Percentiles rank a stretch among this genome's conserved stretches.
These are phyloP conservation scores for Arthrobotrys iridis DNA, from an alignment of 2,329 filamentous ascomycete genomes.

Conservation along the genomic window DNA sequence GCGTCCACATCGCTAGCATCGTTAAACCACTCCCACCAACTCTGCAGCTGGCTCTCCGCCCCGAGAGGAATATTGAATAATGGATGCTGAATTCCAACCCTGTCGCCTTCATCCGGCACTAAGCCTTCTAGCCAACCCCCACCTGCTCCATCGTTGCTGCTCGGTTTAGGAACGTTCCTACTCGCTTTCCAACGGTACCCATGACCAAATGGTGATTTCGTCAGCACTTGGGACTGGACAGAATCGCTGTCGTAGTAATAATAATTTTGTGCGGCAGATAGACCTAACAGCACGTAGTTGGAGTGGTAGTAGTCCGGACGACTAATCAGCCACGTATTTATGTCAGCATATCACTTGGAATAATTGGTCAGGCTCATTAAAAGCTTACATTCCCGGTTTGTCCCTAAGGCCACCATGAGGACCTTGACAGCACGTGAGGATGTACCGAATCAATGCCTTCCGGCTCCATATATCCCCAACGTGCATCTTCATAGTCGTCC, in stretches of 20 bases:
- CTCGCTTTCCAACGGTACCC: conserved; percentile 43
- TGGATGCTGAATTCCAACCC: conserved; percentile 55
- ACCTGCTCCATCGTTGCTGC: conserved; percentile 9
- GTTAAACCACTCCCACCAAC: conserved; percentile 53
- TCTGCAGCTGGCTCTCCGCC: conserved; percentile 33
- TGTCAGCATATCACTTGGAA: not conserved
- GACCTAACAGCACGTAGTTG: conserved; percentile 57
- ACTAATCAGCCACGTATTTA: conserved; percentile 20
- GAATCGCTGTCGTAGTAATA: conserved; percentile 49
- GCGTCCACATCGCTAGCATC: conserved; percentile 21
- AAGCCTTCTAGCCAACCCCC: conserved; percentile 48
- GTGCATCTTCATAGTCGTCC: conserved; percentile 30
- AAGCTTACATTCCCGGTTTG: conserved; percentile 90
- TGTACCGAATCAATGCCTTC: conserved; percentile 86
- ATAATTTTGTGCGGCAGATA: conserved; percentile 56
- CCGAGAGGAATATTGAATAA: conserved; percentile 57
- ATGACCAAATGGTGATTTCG: conserved; percentile 32
- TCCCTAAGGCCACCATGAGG: conserved; percentile 84
- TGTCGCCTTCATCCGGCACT: conserved; percentile 38
- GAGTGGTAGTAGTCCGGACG: conserved; percentile 58
- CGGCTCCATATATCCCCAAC: conserved; percentile 75
- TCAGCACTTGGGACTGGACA: not conserved
- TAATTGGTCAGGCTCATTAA: no score
- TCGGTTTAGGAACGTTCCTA: conserved; percentile 44
- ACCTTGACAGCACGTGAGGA: conserved; percentile 87